These are phyloP conservation scores for Pouteria campechiana DNA, from an alignment of 179 eudicot species.

Conservation along the genomic window DNA sequence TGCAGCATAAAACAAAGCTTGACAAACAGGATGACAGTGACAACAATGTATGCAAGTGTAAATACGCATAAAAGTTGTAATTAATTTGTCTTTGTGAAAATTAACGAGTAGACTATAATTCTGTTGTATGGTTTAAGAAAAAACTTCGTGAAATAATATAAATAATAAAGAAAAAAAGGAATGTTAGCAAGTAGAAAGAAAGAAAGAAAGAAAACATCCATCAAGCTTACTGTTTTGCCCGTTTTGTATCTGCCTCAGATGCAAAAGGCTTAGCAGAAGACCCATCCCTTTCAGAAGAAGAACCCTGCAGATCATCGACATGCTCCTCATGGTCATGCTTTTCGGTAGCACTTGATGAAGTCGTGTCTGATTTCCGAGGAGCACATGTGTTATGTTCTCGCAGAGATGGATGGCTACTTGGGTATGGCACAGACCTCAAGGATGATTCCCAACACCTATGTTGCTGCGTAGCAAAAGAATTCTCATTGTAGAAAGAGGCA, in stretches of 20 bases:
- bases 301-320: conserved; percentile 38
- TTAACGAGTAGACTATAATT: too few species aligned
- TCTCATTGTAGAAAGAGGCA: conserved; percentile 34
- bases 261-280: conserved; percentile 35
- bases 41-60: too few species aligned
- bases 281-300: conserved; percentile 46
- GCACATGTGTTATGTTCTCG: conserved; percentile 32
- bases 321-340: conserved; percentile 44
- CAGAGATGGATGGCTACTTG: conserved; percentile 30
- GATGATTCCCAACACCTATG: conserved; percentile 44
- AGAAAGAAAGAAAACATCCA: not conserved
- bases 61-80: too few species aligned
- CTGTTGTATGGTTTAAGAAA: too few species aligned
- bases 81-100: too few species aligned
- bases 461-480: conserved; percentile 29
- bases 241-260: conserved; percentile 76
- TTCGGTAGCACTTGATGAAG: conserved; percentile 27
- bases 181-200: not conserved
- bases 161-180: not conserved
- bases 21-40: too few species aligned
- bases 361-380: conserved; percentile 30
- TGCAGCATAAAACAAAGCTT: too few species aligned
- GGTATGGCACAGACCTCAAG: conserved; percentile 16
- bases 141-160: not conserved
- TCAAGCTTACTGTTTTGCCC: conserved; percentile 96